These are phyloP conservation scores for Suhomyces sp. DNA, from an alignment of 805 yeast genomes.

Conservation along the genomic window DNA sequence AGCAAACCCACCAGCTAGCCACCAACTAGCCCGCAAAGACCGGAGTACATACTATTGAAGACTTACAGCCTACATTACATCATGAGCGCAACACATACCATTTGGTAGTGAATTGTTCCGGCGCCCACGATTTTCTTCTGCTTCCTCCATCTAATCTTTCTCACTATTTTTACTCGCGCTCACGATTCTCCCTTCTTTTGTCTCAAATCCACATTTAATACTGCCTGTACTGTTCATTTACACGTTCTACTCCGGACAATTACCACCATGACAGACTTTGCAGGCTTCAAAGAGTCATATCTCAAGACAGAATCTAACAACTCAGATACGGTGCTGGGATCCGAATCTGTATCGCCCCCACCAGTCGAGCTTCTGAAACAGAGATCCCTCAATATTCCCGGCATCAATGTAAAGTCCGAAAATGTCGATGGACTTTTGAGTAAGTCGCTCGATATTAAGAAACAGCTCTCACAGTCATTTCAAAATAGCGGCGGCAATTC, in stretches of 20 bases:
- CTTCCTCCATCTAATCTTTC: neutral
- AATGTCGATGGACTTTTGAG: constrained; percentile 24
- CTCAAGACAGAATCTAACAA: constrained; percentile 11
- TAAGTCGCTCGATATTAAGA: constrained; percentile 37
- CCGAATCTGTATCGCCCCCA: constrained; percentile 14
- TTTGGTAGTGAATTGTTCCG: too few relatives aligned
- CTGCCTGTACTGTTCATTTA: neutral
- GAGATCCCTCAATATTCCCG: constrained; percentile 23
- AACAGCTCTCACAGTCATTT: constrained; percentile 41
- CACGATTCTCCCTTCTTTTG: neutral
- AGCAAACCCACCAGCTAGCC: neutral
- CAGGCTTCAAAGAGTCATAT: constrained; percentile 20
- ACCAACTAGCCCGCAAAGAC: neutral
- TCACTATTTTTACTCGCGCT: neutral
- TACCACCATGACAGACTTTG: constrained; percentile 7
- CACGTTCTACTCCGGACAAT: neutral
- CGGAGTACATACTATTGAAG: neutral
- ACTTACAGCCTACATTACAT: neutral
- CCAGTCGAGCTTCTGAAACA: constrained; percentile 10
- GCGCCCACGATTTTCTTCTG: neutral
- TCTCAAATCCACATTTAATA: neutral
- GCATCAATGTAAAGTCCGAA: constrained; percentile 28
- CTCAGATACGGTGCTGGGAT: constrained; percentile 14
- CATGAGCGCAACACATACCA: neutral
- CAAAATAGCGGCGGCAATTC: constrained; percentile 17